Percentiles rank a stretch among this genome's conserved stretches.
phyloP scores from a whole-genome alignment of 257 asterid genomes.

The Agastache rugosa region DNA sequence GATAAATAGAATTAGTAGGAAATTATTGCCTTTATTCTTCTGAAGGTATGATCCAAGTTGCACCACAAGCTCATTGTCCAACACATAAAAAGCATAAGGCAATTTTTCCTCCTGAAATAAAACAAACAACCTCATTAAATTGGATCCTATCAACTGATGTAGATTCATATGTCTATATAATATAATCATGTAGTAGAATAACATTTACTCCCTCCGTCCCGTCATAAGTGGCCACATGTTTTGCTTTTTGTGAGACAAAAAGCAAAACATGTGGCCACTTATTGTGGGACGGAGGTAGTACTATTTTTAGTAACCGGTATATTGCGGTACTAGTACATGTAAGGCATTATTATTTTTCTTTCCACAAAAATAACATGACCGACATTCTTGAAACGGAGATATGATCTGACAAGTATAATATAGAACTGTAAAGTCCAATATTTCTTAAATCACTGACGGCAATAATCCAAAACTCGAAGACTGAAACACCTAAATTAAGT shows the following conservation, averaged over 20 bases:
- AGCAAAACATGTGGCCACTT: no score
- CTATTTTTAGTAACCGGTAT: not conserved
- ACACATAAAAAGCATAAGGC: slow-evolving; percentile 89
- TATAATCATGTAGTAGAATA: not conserved
- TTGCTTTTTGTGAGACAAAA: no score
- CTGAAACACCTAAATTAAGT: no score
- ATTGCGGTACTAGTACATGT: not conserved
- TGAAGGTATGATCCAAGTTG: slow-evolving; percentile 78
- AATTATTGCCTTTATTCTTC: slow-evolving; percentile 68
- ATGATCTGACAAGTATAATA: no score
- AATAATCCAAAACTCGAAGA: no score
- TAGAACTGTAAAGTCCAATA: no score
- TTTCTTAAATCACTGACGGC: no score
- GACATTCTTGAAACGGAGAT: no score
- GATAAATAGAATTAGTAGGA: slow-evolving; percentile 12
- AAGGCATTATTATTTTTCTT: not conserved
- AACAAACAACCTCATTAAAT: slow-evolving; percentile 28
- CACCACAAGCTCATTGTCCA: slow-evolving; percentile 81
- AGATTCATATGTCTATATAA: not conserved
- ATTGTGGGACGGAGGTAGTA: no score
- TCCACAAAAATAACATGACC: no score
- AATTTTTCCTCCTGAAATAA: slow-evolving; percentile 75
- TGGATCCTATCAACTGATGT: not conserved
- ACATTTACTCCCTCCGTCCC: no score
- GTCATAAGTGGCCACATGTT: no score